Percentiles rank a stretch among this genome's conserved stretches.
Conservation (phyloP, 176 grass and related monocot genomes). For the Ensete ventricosum region DNA sequence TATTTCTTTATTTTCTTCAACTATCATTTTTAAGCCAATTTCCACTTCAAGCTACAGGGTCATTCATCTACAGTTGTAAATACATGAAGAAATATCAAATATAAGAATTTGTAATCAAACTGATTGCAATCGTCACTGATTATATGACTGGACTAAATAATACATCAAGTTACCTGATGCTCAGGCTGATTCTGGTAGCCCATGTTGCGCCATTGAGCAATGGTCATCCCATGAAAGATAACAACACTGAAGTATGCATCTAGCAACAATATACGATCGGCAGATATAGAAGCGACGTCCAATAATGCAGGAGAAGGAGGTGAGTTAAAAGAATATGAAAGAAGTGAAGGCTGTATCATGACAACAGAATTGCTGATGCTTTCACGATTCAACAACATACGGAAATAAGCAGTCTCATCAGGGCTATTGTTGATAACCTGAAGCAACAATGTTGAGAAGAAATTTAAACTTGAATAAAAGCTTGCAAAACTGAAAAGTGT, state of each 20-base stretch:
- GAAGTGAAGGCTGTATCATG: slow-evolving; percentile 87
- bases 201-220: slow-evolving; percentile 98
- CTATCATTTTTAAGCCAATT: too few species aligned
- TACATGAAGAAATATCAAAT: background rate
- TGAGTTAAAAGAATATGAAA: slow-evolving; percentile 81
- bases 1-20: too few species aligned
- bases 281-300: slow-evolving; percentile 83
- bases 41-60: too few species aligned
- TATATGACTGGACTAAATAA: background rate
- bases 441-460: slow-evolving; percentile 15
- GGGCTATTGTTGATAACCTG: slow-evolving; percentile 99
- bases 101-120: background rate
- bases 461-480: slow-evolving; percentile 18
- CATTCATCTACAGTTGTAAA: too few species aligned
- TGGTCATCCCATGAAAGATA: slow-evolving; percentile 93
- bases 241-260: slow-evolving; percentile 97
- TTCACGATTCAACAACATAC: slow-evolving; percentile 90
- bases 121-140: too few species aligned
- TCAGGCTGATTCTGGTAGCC: slow-evolving; percentile 93
- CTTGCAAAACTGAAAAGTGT: background rate
- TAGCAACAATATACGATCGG: slow-evolving; percentile 78
- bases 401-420: slow-evolving; percentile 93
- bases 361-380: slow-evolving; percentile 84
- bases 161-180: slow-evolving; percentile 55
- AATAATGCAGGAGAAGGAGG: slow-evolving; percentile 82